These are phyloP conservation scores for Fraxinus ornus DNA, from an alignment of 305 asterid genomes.

Conservation along the genomic window DNA sequence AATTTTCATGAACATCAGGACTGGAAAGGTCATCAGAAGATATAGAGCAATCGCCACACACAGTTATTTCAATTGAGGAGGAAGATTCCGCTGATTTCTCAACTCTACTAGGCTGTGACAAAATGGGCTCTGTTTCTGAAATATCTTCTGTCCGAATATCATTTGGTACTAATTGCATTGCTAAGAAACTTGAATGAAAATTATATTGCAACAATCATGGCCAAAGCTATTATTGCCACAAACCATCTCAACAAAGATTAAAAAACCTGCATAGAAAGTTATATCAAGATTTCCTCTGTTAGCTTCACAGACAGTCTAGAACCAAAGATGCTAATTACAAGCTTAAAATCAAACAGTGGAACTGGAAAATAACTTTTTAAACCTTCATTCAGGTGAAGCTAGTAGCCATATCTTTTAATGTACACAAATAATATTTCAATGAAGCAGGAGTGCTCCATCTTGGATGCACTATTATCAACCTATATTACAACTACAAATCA, in stretches of 20 bases:
- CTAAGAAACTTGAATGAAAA: constrained; percentile 37
- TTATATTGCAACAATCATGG: constrained; percentile 42
- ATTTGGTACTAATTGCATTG: constrained; percentile 75
- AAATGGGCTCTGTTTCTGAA: constrained; percentile 92
- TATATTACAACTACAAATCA: neutral
- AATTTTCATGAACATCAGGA: constrained; percentile 50
- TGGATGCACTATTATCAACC: neutral
- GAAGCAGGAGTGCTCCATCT: constrained; percentile 1
- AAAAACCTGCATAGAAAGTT: constrained; percentile 32
- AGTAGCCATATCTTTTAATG: neutral
- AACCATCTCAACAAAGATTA: constrained; percentile 41
- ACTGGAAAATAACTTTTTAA: neutral
- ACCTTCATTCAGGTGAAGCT: neutral
- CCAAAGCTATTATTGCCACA: constrained; percentile 25
- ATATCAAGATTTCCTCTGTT: constrained; percentile 11
- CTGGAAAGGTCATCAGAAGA: constrained; percentile 41
- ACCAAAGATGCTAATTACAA: neutral
- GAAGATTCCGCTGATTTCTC: constrained; percentile 50
- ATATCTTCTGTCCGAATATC: constrained; percentile 61
- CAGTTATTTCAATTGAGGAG: constrained; percentile 72
- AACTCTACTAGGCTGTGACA: constrained; percentile 43
- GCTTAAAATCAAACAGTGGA: neutral
- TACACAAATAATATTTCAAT: neutral
- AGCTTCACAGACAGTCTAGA: neutral
- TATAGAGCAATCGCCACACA: constrained; percentile 54